phyloP scores from a whole-genome alignment of 805 yeast species.

The Saccharomycodes ludwigii region DNA sequence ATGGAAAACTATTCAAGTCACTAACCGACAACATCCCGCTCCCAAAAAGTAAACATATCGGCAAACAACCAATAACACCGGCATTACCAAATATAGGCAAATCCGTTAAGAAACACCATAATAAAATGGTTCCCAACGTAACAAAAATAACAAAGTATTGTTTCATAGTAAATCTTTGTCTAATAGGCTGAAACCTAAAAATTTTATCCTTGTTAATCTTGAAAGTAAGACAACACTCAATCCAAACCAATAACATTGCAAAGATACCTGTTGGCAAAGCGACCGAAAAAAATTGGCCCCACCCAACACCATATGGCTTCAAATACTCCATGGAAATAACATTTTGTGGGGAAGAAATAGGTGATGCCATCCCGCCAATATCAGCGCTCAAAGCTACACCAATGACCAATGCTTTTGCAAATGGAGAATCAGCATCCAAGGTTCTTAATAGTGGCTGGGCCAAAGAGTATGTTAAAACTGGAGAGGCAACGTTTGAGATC shows the following conservation, averaged over 20 bases:
- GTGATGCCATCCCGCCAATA: conserved; percentile 93
- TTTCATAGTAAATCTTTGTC: conserved; percentile 51
- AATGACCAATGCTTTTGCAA: conserved; percentile 71
- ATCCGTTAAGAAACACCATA: conserved; percentile 84
- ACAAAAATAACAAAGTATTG: conserved; percentile 71
- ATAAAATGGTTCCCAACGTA: conserved; percentile 55
- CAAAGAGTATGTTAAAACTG: conserved; percentile 79
- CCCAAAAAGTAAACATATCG: conserved; percentile 79
- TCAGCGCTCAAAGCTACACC: conserved; percentile 90
- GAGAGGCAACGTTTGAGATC: conserved; percentile 95
- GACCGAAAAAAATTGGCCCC: conserved; percentile 90
- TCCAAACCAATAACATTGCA: conserved; percentile 57
- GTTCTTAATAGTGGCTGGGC: conserved; percentile 78
- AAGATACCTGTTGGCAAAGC: conserved; percentile 70
- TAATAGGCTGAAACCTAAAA: conserved; percentile 35
- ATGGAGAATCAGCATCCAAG: conserved; percentile 62
- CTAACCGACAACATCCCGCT: conserved; percentile 73
- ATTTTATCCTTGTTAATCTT: conserved; percentile 36
- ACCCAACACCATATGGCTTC: conserved; percentile 50
- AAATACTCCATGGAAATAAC: conserved; percentile 78
- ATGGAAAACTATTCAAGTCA: conserved; percentile 87
- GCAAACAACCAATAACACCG: conserved; percentile 83
- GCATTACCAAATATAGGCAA: conserved; percentile 76
- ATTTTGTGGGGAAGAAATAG: conserved; percentile 93
- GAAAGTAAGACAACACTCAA: conserved; percentile 46